Evolutionary conservation across 1,139 yeast species (phyloP).

Genomic region (Kazachstania sp.): DNA sequence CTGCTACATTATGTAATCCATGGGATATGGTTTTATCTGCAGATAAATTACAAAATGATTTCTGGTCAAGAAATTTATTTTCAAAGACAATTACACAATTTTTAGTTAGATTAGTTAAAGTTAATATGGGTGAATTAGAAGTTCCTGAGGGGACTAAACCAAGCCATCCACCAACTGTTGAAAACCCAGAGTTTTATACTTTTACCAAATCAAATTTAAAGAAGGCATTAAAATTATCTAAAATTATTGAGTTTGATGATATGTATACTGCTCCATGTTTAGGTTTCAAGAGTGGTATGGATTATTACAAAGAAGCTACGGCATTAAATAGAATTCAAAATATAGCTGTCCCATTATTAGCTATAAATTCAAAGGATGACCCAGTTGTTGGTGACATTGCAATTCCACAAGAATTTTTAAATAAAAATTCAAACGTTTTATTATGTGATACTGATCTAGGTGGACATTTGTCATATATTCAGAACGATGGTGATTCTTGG

Average conservation of each 20-base stretch:
- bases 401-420: slow-evolving; percentile 55
- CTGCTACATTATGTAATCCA: slow-evolving; percentile 64
- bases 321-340: slow-evolving; percentile 48
- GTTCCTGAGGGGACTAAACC: slow-evolving; percentile 23
- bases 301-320: slow-evolving; percentile 65
- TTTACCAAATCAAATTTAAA: slow-evolving; percentile 33
- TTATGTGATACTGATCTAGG: slow-evolving; percentile 68
- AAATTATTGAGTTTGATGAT: slow-evolving; percentile 56
- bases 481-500: slow-evolving; percentile 62
- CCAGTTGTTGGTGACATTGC: slow-evolving; percentile 65
- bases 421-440: slow-evolving; percentile 59
- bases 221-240: slow-evolving; percentile 32
- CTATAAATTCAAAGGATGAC: slow-evolving; percentile 70
- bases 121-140: slow-evolving; percentile 50
- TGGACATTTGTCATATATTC: slow-evolving; percentile 72
- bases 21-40: slow-evolving; percentile 71
- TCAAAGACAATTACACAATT: slow-evolving; percentile 60
- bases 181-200: slow-evolving; percentile 23
- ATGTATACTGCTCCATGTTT: slow-evolving; percentile 62
- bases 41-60: slow-evolving; percentile 42
- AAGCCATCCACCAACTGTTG: slow-evolving; percentile 31
- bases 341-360: slow-evolving; percentile 59
- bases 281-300: slow-evolving; percentile 62
- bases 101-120: slow-evolving; percentile 51
- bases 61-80: slow-evolving; percentile 56